Base-by-base conservation (phyloP, 2,329 filamentous ascomycete species). In the Fusarium sp. region DNA sequence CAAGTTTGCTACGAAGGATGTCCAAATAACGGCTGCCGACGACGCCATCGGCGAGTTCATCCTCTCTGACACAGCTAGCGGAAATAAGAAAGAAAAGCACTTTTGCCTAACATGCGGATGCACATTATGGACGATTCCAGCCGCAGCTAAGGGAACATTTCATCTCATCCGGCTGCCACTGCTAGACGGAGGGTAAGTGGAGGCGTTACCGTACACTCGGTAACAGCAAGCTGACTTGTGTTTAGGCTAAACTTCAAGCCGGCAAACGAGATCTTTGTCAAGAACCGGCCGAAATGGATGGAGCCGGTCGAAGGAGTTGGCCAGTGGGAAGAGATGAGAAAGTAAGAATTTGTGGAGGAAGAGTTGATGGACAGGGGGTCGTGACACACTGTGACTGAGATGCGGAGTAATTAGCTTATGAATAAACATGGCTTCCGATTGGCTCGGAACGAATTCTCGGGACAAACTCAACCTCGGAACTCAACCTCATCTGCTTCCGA, bases 241-340 rank as follows among this genome's bases (percentile, higher is more conserved):
- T 50, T 60, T 43, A 75, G 76, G 10, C 60, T 74, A 32, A 57
- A 72, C 20, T 25, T 79, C 5, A 54, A 70, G 16, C 78, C 79
- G 6, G 54, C 58, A n/a, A 76, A 65, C 65, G 80, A 82, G 27
- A 77, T 82, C n/a, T 81, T 80, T 34, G 67, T 77, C 50, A 80
- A 70, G 23, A 75, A 78, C 58, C 64, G 78, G 18, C 80, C 80
- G 20, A 58, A 58, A 27, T 82, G 79, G 79, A 69, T 75, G 50
- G 59, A 14, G 4, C 56, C 74, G 4, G 50, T 75, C 5, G 71
- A 77, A 7, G 70, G 71, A 10, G 75, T 72, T 32, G 27, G 68
- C 20, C 81, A 81, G 43, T 80, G 76, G 74, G 72, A 80, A 18
- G 77, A 77, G 32, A 73, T 71, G 67, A 75, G 79, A 56, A 79